Evolutionary conservation across 202 grass and related monocot genomes (phyloP), one percentile per base, ranked within the genome.

Genomic region (Panicum hallii): DNA sequence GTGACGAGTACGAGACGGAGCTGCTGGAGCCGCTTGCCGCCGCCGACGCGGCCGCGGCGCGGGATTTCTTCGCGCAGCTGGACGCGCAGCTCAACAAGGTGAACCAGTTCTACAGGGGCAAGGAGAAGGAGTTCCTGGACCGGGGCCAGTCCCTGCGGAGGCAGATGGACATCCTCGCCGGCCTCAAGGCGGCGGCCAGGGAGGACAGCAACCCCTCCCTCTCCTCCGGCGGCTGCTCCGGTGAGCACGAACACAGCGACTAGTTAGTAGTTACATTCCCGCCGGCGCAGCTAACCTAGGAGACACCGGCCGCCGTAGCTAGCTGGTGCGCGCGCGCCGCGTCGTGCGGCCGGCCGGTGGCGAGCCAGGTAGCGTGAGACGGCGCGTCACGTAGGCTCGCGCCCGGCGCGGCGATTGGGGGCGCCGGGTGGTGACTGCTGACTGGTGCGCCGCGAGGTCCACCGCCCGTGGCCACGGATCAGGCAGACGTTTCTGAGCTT

Each of bases 1-100:
- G 94, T n/a, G 87, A 88, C 58, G 41, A 87, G 74, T 97, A 97
- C 60, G 89, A 93, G 82, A 97, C 94, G 7, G 91, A 97, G 82
- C n/a, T 97, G 60, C 17, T 92, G 7, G 86, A 89, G 36, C 86
- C 82, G 69, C 82, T 89, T 2, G 88, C 78, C 47, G 86, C 14
- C 11, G 86, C 1, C 55, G 67, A 1, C 6, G 44, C 44, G 22
- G 67, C 54, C 2, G 84, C 89, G 41, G 87, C 85, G 2, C 78
- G 66, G 74, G 94, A 93, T 70, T 93, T 97, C 87, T 97, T 97
- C 20, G 57, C 85, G 36, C 70, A 75, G 85, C 89, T 97, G 22
- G 94, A 97, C 74, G 75, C 79, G 46, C 89, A 97, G 81, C 85
- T 97, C 6, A 93, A 97, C 87, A 97, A 97, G 82, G 94, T 93